These are phyloP conservation scores for Candida pseudocylindracea DNA, from an alignment of 1,139 yeast genomes.

Conservation along the genomic window DNA sequence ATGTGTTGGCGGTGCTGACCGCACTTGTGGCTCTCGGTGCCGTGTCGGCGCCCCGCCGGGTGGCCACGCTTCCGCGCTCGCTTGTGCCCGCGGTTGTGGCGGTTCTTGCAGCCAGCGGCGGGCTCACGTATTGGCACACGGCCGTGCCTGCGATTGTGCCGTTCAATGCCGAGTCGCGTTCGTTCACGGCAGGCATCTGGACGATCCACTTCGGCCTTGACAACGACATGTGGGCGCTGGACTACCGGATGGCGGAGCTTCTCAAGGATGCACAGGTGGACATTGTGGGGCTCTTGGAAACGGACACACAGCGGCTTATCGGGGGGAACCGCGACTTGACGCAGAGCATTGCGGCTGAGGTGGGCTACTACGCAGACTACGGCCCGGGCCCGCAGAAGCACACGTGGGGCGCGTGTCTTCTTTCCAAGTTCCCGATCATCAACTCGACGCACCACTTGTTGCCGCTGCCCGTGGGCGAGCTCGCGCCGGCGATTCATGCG, in stretches of 20 bases:
- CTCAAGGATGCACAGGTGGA: conserved; percentile 75
- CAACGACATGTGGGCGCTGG: conserved; percentile 97
- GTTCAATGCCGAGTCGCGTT: conserved; percentile 49
- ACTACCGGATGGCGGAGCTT: conserved; percentile 68
- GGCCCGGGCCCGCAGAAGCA: conserved; percentile 98
- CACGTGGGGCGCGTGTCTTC: conserved; percentile 91
- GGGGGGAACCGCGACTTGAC: conserved; percentile 94
- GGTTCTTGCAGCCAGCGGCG: conserved; percentile 12
- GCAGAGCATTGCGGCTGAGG: conserved; percentile 75
- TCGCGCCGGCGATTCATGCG: conserved; percentile 96
- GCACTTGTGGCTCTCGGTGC: conserved; percentile 23
- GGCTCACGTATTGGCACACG: conserved; percentile 37
- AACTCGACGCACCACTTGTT: conserved; percentile 76
- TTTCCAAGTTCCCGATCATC: conserved; percentile 85
- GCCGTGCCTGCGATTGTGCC: conserved; percentile 33
- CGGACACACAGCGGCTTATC: conserved; percentile 81
- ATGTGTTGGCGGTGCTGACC: conserved; percentile 25
- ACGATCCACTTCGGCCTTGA: conserved; percentile 93
- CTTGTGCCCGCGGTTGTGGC: conserved; percentile 6
- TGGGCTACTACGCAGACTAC: conserved; percentile 85
- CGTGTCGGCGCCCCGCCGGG: conserved; percentile 6
- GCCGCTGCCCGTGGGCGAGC: conserved; percentile 92
- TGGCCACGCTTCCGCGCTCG: conserved; percentile 8
- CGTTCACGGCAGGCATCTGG: conserved; percentile 94
- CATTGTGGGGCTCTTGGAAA: conserved; percentile 74